Percentiles rank a stretch among this genome's conserved stretches.
phyloP scores from a whole-genome alignment of 2,329 filamentous ascomycete genomes.

The Cylindrodendrum hubeiense region DNA sequence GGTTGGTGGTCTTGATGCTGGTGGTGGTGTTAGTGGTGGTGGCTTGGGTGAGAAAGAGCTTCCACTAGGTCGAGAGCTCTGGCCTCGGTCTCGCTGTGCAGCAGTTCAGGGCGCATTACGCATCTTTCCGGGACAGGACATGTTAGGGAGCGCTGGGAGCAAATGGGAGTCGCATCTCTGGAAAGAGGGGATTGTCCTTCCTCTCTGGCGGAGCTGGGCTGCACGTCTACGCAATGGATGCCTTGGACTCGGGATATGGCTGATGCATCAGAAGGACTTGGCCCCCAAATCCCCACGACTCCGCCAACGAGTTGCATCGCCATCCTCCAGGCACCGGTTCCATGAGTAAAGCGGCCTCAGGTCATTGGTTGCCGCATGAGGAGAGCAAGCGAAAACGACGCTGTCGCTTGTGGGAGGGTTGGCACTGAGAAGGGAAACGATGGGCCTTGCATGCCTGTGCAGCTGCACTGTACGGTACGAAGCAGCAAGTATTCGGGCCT shows the following conservation, averaged over 20 bases:
- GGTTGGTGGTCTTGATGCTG: slow-evolving; percentile 30
- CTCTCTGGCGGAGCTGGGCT: slow-evolving; percentile 4
- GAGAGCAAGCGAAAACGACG: slow-evolving; percentile 14
- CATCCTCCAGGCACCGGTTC: slow-evolving; percentile 24
- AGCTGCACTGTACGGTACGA: slow-evolving; percentile 19
- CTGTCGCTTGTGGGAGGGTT: slow-evolving; percentile 15
- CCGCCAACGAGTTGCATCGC: slow-evolving; percentile 14
- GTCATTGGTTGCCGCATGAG: slow-evolving; percentile 11
- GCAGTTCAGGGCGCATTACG: slow-evolving; percentile 14
- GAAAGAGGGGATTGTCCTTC: slow-evolving; percentile 4
- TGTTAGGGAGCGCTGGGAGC: slow-evolving; percentile 11
- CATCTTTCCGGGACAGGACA: slow-evolving; percentile 8
- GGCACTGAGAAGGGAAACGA: slow-evolving; percentile 17
- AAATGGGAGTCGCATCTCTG: slow-evolving; percentile 5
- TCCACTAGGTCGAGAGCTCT: slow-evolving; percentile 17
- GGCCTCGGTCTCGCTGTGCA: slow-evolving; percentile 7
- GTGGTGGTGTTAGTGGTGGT: slow-evolving; percentile 23
- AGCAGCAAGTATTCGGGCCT: slow-evolving; percentile 12
- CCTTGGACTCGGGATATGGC: slow-evolving; percentile 2
- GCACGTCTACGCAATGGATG: slow-evolving; percentile 9
- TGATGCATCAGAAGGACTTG: slow-evolving; percentile 8
- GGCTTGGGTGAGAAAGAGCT: slow-evolving; percentile 16
- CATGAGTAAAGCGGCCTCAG: neutral
- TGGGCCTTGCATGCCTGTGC: slow-evolving; percentile 27
- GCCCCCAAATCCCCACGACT: slow-evolving; percentile 14